Percentiles rank a stretch among this genome's conserved stretches.
These are phyloP conservation scores for Steccherinum ochraceum DNA, from an alignment of 768 basidiomycete genomes.

Conservation along the genomic window DNA sequence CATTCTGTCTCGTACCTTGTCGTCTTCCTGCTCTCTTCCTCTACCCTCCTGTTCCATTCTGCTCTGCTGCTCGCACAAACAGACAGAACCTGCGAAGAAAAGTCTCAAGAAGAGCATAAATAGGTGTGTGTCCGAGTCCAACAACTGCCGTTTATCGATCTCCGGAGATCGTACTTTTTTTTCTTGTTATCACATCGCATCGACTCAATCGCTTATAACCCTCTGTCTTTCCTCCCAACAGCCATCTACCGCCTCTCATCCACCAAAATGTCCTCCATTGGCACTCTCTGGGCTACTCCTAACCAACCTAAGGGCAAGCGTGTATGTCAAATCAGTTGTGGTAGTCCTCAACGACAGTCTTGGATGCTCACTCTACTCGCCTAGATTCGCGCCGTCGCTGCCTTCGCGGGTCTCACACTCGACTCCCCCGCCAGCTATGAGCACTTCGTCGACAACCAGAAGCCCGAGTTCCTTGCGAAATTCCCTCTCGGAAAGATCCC, in stretches of 20 bases:
- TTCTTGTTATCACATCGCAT: not conserved
- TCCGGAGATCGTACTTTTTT: not conserved
- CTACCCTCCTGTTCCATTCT: not conserved
- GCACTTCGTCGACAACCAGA: constrained; percentile 62
- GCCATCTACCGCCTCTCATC: constrained; percentile 20
- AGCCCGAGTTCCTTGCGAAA: constrained; percentile 63
- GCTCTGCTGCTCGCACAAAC: no score
- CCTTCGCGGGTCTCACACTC: constrained; percentile 51
- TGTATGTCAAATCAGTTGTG: constrained; percentile 31
- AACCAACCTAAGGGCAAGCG: constrained; percentile 36
- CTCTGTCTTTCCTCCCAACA: not conserved
- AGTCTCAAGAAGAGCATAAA: not conserved
- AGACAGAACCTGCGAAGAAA: no score
- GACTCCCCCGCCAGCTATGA: constrained; percentile 47
- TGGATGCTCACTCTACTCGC: no score
- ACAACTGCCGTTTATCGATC: not conserved
- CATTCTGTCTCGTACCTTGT: not conserved
- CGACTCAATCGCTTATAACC: not conserved
- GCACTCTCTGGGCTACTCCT: constrained; percentile 56
- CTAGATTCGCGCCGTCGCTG: constrained; percentile 52
- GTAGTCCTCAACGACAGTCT: not conserved
- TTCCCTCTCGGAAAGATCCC: constrained; percentile 85
- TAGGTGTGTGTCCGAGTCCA: not conserved
- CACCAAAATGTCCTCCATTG: constrained; percentile 47
- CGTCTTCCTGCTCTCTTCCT: not conserved